Base-by-base conservation (phyloP, 202 grass and related monocot genomes). In the Panicum hallii region DNA sequence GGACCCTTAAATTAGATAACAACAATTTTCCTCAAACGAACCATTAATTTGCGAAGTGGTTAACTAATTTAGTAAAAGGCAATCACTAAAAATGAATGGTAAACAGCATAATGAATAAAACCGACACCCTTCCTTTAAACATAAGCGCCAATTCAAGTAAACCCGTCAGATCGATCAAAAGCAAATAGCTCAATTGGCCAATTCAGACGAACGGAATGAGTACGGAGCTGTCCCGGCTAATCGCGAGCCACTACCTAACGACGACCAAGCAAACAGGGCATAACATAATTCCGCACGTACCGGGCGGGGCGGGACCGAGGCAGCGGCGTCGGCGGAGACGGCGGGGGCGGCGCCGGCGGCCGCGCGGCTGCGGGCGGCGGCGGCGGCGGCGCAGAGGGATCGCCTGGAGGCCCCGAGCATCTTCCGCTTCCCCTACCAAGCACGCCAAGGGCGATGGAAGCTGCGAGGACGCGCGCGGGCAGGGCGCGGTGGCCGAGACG, bases 341-440 rank as follows among this genome's bases (percentile, higher is more conserved):
- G 80, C 83, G 70, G 87, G 81, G 38, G 86, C 70, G 8, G 69
- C 85, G 1, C 55, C 82, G 16, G 61, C 76, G 26, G 77, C 90
- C n/a, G 83, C 74, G 72, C 78, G 80, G 70, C 77, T 72, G 36
- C 87, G 79, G 65, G 88, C 73, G 12, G 79, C 84, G 53, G 72
- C 84, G 53, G 72, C 53, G 87, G 79, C 86, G 46, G 75, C 62
- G 86, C 83, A 85, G 77, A 91, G 80, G 55, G 90, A 91, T 63
- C 93, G 89, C 84, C 93, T 93, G 28, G 93, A 93, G 77, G 86
- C 90, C 40, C 90, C 90, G 3, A 95, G 80, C 93, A 95, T 95
- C 79, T 79, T 70, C 67, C n/a, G 23, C 79, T 64, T 19, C 53
- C 23, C 26, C 74, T 17, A n/a, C 44, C 13, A 38, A 56, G 48